Conservation (phyloP, 805 yeast species). For the Blastobotrys mokoenaii region DNA sequence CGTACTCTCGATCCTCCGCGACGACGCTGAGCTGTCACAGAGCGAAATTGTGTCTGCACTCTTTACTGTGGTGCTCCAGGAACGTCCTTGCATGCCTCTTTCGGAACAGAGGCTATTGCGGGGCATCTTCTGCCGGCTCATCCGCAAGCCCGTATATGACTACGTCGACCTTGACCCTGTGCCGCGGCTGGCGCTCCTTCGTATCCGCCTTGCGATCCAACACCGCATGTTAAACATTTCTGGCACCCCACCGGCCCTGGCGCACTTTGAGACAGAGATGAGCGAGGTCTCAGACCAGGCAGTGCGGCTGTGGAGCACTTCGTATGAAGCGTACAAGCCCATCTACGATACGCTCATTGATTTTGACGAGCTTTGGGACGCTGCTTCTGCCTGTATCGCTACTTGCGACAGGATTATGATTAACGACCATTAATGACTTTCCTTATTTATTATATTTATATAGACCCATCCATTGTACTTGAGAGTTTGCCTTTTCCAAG, state of each 20-base stretch:
- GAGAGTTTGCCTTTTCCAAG: no score
- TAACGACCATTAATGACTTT: no score
- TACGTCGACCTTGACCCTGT: constrained; percentile 6
- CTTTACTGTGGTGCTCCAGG: constrained; percentile 7
- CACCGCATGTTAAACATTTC: constrained; percentile 5
- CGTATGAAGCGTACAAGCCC: constrained; percentile 15
- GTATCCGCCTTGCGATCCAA: constrained; percentile 14
- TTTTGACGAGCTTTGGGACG: constrained; percentile 1
- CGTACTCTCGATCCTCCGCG: constrained; percentile 5
- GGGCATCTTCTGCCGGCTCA: constrained; percentile 10
- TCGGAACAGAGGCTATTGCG: constrained; percentile 10
- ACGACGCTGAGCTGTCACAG: constrained; percentile 2
- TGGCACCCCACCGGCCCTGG: constrained; percentile 1
- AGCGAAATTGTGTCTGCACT: constrained; percentile 5
- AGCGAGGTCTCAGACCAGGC: constrained; percentile 10
- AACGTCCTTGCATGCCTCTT: constrained; percentile 13
- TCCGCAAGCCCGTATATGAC: constrained; percentile 4
- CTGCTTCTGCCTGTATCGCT: no score
- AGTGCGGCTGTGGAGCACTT: constrained; percentile 13
- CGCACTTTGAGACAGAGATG: constrained; percentile 12
- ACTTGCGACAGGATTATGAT: no score
- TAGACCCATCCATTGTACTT: no score
- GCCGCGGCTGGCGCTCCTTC: constrained; percentile 11
- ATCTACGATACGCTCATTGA: constrained; percentile 12
- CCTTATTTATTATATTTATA: no score